A percentile compares a stretch with the other conserved stretches of the same genome.
Conservation (phyloP, 2,329 filamentous ascomycete genomes). For the Geosmithia putterillii region DNA sequence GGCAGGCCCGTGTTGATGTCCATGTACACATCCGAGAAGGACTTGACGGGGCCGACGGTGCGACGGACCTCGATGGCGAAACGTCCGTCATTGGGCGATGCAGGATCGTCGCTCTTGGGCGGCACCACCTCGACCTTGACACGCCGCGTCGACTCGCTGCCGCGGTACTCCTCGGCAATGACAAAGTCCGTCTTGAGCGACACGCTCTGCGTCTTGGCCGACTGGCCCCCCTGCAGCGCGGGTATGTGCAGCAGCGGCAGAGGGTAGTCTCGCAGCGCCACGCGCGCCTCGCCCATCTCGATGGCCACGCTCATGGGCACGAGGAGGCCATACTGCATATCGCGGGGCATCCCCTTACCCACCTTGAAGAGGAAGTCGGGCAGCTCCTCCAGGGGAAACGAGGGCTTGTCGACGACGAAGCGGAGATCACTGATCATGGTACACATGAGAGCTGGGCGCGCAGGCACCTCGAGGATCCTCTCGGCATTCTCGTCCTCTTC, state of each 20-base stretch:
- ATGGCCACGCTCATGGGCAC: constrained; percentile 84
- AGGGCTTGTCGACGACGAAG: constrained; percentile 80
- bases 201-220: constrained; percentile 66
- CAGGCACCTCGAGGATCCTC: constrained; percentile 72
- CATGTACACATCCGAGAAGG: constrained; percentile 82
- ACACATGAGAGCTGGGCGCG: constrained; percentile 73
- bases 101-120: constrained; percentile 5
- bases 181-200: constrained; percentile 86
- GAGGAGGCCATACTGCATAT: constrained; percentile 82
- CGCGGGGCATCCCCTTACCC: constrained; percentile 90
- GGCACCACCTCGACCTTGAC: constrained; percentile 79
- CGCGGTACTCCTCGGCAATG: constrained; percentile 84
- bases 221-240: constrained; percentile 65
- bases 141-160: constrained; percentile 65
- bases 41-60: constrained; percentile 90
- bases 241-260: constrained; percentile 86
- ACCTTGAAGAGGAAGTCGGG: constrained; percentile 77
- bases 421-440: constrained; percentile 74
- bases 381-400: constrained; percentile 71
- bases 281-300: constrained; percentile 77
- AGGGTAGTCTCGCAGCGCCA: constrained; percentile 87
- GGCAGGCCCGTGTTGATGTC: constrained; percentile 89
- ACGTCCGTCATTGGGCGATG: constrained; percentile 39
- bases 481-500: constrained; percentile 76
- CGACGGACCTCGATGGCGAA: constrained; percentile 80